Percentiles rank a stretch among this genome's conserved stretches.
Evolutionary conservation across 2,329 filamentous ascomycete genomes (phyloP).

Genomic region (Clonostachys chloroleuca): DNA sequence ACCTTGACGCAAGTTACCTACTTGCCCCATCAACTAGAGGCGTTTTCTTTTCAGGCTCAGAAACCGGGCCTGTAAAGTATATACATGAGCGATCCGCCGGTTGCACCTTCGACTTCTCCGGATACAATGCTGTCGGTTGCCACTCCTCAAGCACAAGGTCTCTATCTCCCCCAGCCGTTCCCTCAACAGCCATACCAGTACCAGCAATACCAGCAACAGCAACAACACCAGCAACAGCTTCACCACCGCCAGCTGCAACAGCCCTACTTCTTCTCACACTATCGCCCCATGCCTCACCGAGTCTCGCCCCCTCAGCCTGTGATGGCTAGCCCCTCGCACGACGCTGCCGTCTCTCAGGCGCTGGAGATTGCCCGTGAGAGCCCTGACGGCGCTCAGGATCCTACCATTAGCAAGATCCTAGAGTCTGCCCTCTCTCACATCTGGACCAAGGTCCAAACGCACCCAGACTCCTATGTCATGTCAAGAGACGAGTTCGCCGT

Average conservation of each 20-base stretch:
- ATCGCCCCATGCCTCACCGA: constrained; percentile 1
- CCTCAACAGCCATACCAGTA: background rate
- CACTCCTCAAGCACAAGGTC: background rate
- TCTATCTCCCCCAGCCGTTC: background rate
- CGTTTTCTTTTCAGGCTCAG: no score
- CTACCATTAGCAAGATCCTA: constrained; percentile 58
- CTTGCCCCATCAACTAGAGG: no score
- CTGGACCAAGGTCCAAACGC: constrained; percentile 61
- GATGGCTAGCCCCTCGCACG: constrained; percentile 11
- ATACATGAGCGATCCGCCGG: background rate
- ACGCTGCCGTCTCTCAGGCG: constrained; percentile 55
- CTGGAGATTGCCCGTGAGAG: constrained; percentile 74
- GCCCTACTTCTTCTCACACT: background rate
- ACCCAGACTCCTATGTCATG: constrained; percentile 70
- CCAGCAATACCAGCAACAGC: background rate
- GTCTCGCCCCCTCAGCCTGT: constrained; percentile 2
- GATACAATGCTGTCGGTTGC: background rate
- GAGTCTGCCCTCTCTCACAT: constrained; percentile 59
- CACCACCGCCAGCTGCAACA: background rate
- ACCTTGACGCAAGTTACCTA: background rate
- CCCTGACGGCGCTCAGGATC: constrained; percentile 60
- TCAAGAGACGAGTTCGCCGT: constrained; percentile 74
- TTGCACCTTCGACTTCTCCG: no score
- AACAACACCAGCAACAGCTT: background rate
- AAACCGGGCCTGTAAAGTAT: background rate